Base-by-base conservation (phyloP, 768 basidiomycete species). In the Termitomyces sp. region DNA sequence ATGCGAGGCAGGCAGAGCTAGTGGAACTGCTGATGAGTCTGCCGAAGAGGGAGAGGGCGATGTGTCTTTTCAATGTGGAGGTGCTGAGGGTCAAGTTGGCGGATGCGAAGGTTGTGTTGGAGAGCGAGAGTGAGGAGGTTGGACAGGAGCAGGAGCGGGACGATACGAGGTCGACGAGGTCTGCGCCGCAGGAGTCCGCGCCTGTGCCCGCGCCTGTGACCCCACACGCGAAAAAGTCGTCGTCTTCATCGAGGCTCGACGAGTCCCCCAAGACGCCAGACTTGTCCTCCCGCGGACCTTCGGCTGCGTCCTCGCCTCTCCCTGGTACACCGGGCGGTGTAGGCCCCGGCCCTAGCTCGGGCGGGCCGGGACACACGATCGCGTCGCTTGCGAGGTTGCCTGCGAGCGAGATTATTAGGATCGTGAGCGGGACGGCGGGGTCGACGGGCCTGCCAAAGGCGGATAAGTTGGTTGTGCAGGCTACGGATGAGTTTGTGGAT, bases 51-150 rank as follows among this genome's bases (percentile, higher is more conserved):
- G 94, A 96, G 61, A 83, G 93, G 14, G 92, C 91, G 0, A 80
- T 95, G 83, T 94, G 93, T 71, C 75, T 95, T 40, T 96, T 96
- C 78, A 95, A 93, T 61, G 76, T 78, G 12, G 91, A 94, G 62
- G 79, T 91, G 28, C 76, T 95, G 25, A 79, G 84, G 50, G 77
- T 74, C 21, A 95, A 95, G 73, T 74, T 95, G 19, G 80, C 79
- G 1, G 92, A 94, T 61, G 94, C 94, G 16, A 89, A 87, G 73
- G 74, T 80, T 64, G 88, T 96, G 21, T 69, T 96, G 57, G 89
- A 92, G 41, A 86, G 82, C 59, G 83, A 84, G 7, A 87, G 64
- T 70, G 27, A 14, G 7, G 23, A 25, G 4, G 25, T 0, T 3
- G 7, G 14, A 3, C 16, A 7, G 12, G 12, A 16, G 5, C 14